phyloP scores from a whole-genome alignment of 495 filamentous ascomycete species.

The Aspergillus bertholletiae region DNA sequence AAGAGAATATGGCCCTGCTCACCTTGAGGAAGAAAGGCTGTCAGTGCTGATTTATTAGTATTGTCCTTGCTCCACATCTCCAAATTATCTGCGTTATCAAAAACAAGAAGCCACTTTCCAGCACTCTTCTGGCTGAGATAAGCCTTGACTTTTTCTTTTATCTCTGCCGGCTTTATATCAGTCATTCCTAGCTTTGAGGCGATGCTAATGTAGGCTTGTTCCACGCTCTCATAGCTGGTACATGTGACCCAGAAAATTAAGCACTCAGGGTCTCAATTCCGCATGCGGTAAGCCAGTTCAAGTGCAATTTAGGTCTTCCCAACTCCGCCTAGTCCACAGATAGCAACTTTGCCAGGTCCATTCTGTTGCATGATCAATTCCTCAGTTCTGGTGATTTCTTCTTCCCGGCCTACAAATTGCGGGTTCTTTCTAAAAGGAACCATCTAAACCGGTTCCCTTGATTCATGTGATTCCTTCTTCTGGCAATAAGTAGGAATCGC shows the following conservation, averaged over 20 bases:
- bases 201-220: slow-evolving; percentile 42
- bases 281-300: slow-evolving; percentile 41
- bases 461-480: neutral
- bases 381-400: neutral
- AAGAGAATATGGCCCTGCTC: slow-evolving; percentile 32
- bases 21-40: slow-evolving; percentile 23
- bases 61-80: slow-evolving; percentile 20
- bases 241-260: slow-evolving; percentile 52
- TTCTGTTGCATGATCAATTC: neutral
- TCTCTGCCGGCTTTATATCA: slow-evolving; percentile 16
- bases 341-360: slow-evolving; percentile 12
- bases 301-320: slow-evolving; percentile 53
- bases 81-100: slow-evolving; percentile 35
- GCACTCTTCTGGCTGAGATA: slow-evolving; percentile 22
- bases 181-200: slow-evolving; percentile 21
- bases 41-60: neutral
- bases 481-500: neutral
- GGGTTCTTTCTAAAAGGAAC: too few relatives aligned
- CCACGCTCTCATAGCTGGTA: slow-evolving; percentile 33
- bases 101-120: slow-evolving; percentile 37
- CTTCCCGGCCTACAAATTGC: slow-evolving; percentile 1
- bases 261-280: slow-evolving; percentile 30
- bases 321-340: slow-evolving; percentile 45
- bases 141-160: slow-evolving; percentile 23
- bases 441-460: neutral